Base-by-base conservation (phyloP, 163 green algal species). In the Trebouxia gelatinosa region DNA sequence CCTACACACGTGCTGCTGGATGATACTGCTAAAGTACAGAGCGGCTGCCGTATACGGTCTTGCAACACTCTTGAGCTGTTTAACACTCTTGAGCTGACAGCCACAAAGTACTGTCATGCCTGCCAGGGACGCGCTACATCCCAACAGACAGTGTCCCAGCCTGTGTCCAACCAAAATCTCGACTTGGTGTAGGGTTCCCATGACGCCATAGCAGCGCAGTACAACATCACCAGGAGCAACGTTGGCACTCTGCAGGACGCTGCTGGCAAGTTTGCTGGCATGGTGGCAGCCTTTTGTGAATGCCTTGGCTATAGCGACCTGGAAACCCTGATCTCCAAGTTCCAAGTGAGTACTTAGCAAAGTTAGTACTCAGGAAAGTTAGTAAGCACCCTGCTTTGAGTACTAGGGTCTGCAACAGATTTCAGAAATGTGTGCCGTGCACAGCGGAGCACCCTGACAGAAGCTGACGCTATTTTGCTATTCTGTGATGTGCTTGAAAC, bases 281-380 rank as follows among this genome's bases (percentile, higher is more conserved):
- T 93, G 85, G 88, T 96, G 46, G 86, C 90, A 0, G 82, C 88
- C 50, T 98, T 98, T 80, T 98, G 94, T 77, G 89, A 92, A 58
- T 87, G 91, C 67, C 77, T 97, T 78, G 89, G 89, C 43, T 97
- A 88, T 86, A 39, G 50, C 6, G 87, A 95, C 81, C 70, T 97
- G 70, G 91, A 96, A 78, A 62, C 83, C 0, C 85, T 98, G n/a
- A 83, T 97, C 16, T 62, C 86, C 16, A 88, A 89, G 74, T 95
- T 97, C 81, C 88, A 93, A 77, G 84, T 78, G 32, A 31, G 81
- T 2, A 2, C 17, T 51, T 19, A 37, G 17, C 3, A 31, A 3
- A 59, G 3, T 1, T 2, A 59, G 48, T 1, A n/a, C n/a, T n/a
- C n/a, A n/a, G n/a, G n/a, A n/a, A n/a, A n/a, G n/a, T n/a, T n/a